Evolutionary conservation across 2,329 filamentous ascomycete species (phyloP).

Genomic region (Aschersonia sp.): DNA sequence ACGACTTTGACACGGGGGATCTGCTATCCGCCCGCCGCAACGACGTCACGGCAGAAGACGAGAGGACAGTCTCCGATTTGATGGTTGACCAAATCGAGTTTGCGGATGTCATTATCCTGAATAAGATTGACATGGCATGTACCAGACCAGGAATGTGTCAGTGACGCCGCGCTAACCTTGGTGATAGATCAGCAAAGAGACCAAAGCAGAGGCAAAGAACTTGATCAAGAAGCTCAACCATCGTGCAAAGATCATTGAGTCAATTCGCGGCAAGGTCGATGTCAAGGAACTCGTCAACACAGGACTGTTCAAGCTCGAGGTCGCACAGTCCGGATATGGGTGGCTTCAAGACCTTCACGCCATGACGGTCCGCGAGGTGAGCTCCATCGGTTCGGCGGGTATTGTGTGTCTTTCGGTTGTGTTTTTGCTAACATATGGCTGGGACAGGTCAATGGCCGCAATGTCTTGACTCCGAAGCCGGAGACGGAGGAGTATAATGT

Average conservation of each 20-base stretch:
- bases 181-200: conserved; percentile 20
- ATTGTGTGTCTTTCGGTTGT: neutral
- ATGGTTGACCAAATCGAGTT: conserved; percentile 72
- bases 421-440: neutral
- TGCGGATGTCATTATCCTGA: conserved; percentile 57
- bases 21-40: conserved; percentile 49
- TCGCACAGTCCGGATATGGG: conserved; percentile 49
- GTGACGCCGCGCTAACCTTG: neutral
- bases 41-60: conserved; percentile 51
- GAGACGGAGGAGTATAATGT: conserved; percentile 64
- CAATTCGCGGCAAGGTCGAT: conserved; percentile 43
- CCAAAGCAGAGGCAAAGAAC: conserved; percentile 29
- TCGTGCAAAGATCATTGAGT: conserved; percentile 47
- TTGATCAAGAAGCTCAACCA: conserved; percentile 51
- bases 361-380: conserved; percentile 46
- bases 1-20: conserved; percentile 58
- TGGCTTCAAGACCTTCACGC: conserved; percentile 59
- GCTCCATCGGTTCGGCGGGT: neutral
- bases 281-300: conserved; percentile 52
- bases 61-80: conserved; percentile 59
- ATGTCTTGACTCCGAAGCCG: conserved; percentile 48
- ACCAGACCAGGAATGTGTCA: too few relatives aligned
- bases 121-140: conserved; percentile 51
- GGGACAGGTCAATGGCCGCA: conserved; percentile 26
- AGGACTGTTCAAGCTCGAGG: conserved; percentile 47